Percentiles rank a stretch among this genome's conserved stretches.
Evolutionary conservation across 2,329 filamentous ascomycete genomes (phyloP).

Genomic region (Fusarium dimerum): DNA sequence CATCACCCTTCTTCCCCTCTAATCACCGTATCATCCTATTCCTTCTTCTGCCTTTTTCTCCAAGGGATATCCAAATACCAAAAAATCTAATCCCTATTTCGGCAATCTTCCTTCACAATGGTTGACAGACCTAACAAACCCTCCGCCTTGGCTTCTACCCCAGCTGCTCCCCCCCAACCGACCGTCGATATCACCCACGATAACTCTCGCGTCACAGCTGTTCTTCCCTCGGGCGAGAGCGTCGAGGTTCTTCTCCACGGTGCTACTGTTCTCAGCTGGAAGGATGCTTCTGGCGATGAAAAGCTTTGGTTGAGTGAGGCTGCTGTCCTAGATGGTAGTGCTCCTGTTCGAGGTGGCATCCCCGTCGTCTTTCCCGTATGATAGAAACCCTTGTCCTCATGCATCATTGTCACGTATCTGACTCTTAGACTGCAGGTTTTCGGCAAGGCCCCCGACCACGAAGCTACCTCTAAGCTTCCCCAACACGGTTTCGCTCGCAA

Average conservation of each 20-base stretch:
- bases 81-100: background rate
- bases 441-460: constrained; percentile 75
- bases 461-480: constrained; percentile 75
- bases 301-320: constrained; percentile 84
- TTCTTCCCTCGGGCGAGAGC: constrained; percentile 82
- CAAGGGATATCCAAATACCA: no score
- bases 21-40: constrained; percentile 2
- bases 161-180: constrained; percentile 72
- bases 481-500: constrained; percentile 95
- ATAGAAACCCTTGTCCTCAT: constrained; percentile 15
- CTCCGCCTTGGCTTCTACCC: constrained; percentile 71
- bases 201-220: constrained; percentile 73
- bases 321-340: constrained; percentile 80
- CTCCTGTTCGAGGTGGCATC: constrained; percentile 88
- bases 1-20: constrained; percentile 6
- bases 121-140: constrained; percentile 88
- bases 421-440: constrained; percentile 64
- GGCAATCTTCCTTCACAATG: constrained; percentile 43
- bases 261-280: constrained; percentile 93
- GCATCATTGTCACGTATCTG: constrained; percentile 1
- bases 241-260: constrained; percentile 87
- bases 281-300: constrained; percentile 74
- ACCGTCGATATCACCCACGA: constrained; percentile 74
- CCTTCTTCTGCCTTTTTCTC: background rate
- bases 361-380: constrained; percentile 89